Conservation (phyloP, 1,284 basidiomycete species). For the Xanthoconium separans region DNA sequence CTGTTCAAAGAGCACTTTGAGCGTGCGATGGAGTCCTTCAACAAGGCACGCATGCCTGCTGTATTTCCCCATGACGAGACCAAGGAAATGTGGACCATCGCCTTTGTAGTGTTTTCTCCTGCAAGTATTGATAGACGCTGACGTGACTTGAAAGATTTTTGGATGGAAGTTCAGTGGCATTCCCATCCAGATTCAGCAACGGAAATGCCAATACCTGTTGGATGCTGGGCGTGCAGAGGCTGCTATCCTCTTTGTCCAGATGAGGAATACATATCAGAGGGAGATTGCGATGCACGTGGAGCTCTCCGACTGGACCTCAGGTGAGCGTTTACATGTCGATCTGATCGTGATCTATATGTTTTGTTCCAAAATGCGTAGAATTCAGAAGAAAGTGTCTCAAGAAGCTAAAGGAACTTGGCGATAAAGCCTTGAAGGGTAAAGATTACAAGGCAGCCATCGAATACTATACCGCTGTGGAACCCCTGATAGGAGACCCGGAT, state of each 20-base stretch:
- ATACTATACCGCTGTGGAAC: constrained; percentile 5
- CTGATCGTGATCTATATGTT: background rate
- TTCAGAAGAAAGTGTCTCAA: constrained; percentile 1
- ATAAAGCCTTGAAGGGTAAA: background rate
- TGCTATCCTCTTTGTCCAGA: constrained; percentile 1
- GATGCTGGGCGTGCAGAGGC: background rate
- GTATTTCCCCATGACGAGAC: constrained; percentile 8
- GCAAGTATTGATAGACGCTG: background rate
- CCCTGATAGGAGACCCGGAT: background rate
- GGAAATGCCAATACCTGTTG: constrained; percentile 3
- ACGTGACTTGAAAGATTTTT: background rate
- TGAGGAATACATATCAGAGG: constrained; percentile 2
- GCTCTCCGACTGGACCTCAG: constrained; percentile 4
- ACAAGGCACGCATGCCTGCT: constrained; percentile 1
- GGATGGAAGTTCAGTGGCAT: constrained; percentile 10
- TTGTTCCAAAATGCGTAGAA: background rate
- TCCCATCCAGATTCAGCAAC: constrained; percentile 7
- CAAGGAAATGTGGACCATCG: constrained; percentile 7
- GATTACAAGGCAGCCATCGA: constrained; percentile 4
- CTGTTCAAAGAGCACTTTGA: background rate
- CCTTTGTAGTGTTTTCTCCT: background rate
- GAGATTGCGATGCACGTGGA: constrained; percentile 8
- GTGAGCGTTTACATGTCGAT: background rate
- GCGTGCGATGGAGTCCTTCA: background rate
- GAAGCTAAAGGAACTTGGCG: background rate